Evolutionary conservation across 306 rosid species (phyloP).

Genomic region (Cicer bijugum): DNA sequence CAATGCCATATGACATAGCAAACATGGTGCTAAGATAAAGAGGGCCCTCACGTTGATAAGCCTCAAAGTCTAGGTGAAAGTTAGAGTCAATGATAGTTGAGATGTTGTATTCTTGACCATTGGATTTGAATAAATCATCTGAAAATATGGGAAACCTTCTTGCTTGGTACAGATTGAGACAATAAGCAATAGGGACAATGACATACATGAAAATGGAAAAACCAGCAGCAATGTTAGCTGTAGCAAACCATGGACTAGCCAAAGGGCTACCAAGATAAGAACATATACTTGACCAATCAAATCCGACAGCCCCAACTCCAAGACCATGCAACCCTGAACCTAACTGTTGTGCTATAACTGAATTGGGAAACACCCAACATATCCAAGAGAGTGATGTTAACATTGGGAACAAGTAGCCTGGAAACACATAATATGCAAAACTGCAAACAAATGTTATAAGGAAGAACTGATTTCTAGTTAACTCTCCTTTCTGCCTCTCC

Average conservation of each 20-base stretch:
- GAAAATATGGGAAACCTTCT: conserved; percentile 79
- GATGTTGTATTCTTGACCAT: conserved; percentile 70
- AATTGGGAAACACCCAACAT: conserved; percentile 77
- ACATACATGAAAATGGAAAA: conserved; percentile 62
- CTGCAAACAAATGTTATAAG: conserved; percentile 69
- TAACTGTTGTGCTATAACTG: conserved; percentile 68
- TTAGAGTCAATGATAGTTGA: conserved; percentile 67
- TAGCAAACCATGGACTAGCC: conserved; percentile 96
- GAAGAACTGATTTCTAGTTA: conserved; percentile 73
- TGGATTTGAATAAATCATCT: conserved; percentile 66
- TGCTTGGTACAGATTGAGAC: conserved; percentile 65
- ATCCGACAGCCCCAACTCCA: conserved; percentile 72
- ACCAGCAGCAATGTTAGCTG: conserved; percentile 78
- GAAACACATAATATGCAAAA: conserved; percentile 76
- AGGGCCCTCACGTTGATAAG: conserved; percentile 67
- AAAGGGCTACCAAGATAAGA: conserved; percentile 84
- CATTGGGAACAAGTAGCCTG: conserved; percentile 80
- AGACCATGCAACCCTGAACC: conserved; percentile 87
- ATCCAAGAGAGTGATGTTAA: conserved; percentile 78
- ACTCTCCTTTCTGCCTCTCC: conserved; percentile 58
- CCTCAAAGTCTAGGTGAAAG: conserved; percentile 65
- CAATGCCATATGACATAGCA: conserved; percentile 65
- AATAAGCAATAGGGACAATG: conserved; percentile 65
- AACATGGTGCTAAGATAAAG: conserved; percentile 71
- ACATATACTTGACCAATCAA: conserved; percentile 80